Conservation (phyloP, 2,329 filamentous ascomycete species). For the Rhytidhysteron rufulum region DNA sequence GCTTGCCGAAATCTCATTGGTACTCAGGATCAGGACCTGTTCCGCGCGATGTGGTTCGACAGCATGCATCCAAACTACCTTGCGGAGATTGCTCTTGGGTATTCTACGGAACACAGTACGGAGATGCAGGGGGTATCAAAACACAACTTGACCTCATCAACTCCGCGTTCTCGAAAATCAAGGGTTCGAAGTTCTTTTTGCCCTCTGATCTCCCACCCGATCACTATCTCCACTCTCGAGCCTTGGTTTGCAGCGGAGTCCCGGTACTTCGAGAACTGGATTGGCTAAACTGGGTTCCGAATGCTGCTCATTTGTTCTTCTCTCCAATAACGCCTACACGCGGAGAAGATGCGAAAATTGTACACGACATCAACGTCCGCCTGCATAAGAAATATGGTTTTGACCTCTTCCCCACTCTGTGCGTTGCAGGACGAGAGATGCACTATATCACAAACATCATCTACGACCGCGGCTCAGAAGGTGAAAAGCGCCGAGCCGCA, state of each 20-base stretch:
- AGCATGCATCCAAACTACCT: conserved; percentile 11
- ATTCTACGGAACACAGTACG: conserved; percentile 48
- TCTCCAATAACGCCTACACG: conserved; percentile 49
- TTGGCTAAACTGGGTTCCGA: conserved; percentile 52
- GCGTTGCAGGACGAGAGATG: conserved; percentile 52
- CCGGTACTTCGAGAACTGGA: conserved; percentile 34
- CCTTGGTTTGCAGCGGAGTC: conserved; percentile 33
- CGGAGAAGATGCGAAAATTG: conserved; percentile 41
- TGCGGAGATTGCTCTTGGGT: conserved; percentile 46
- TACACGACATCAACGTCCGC: conserved; percentile 16
- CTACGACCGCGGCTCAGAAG: conserved; percentile 44
- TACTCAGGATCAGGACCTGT: conserved; percentile 13
- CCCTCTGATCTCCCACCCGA: conserved; percentile 20
- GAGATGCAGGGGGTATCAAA: conserved; percentile 24
- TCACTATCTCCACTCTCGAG: conserved; percentile 36
- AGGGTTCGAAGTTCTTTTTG: conserved; percentile 42
- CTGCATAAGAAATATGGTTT: conserved; percentile 34
- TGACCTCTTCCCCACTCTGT: conserved; percentile 51
- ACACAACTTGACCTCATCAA: conserved; percentile 40
- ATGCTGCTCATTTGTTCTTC: conserved; percentile 52
- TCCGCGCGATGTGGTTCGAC: conserved; percentile 13
- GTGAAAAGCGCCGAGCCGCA: conserved; percentile 33
- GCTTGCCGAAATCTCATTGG: conserved; percentile 32
- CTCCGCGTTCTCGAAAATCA: conserved; percentile 39
- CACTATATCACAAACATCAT: conserved; percentile 55